These are phyloP conservation scores for Ceratobasidium theobromae DNA, from an alignment of 1,284 basidiomycete species.

Conservation along the genomic window DNA sequence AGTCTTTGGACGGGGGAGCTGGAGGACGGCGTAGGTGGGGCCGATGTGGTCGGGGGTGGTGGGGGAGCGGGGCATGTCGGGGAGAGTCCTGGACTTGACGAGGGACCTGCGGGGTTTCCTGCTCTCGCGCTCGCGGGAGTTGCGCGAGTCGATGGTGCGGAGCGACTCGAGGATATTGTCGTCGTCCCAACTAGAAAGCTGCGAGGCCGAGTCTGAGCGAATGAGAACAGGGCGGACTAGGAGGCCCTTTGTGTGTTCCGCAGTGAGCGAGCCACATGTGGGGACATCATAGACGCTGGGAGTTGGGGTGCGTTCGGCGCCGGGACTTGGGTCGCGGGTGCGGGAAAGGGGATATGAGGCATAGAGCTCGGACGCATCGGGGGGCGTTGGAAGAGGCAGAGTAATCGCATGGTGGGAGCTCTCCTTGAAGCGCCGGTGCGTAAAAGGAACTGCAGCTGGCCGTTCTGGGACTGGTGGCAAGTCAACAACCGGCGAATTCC, in stretches of 20 bases:
- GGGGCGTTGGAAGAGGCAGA: slow-evolving; percentile 18
- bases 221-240: slow-evolving; percentile 24
- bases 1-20: slow-evolving; percentile 18
- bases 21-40: slow-evolving; percentile 26
- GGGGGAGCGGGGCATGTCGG: neutral
- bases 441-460: slow-evolving; percentile 24
- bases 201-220: slow-evolving; percentile 11
- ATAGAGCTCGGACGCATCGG: slow-evolving; percentile 28
- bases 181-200: slow-evolving; percentile 8
- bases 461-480: slow-evolving; percentile 22
- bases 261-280: slow-evolving; percentile 3
- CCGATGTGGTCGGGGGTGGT: slow-evolving; percentile 13
- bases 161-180: slow-evolving; percentile 25
- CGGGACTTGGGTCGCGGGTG: slow-evolving; percentile 21
- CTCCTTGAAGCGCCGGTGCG: slow-evolving; percentile 31
- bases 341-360: slow-evolving; percentile 23
- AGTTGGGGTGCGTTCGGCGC: slow-evolving; percentile 13
- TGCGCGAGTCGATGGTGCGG: slow-evolving; percentile 5
- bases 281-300: slow-evolving; percentile 28
- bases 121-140: slow-evolving; percentile 7
- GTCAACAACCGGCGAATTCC: neutral
- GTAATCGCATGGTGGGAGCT: slow-evolving; percentile 30
- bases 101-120: slow-evolving; percentile 9
- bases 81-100: neutral
- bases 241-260: slow-evolving; percentile 23